Evolutionary conservation across 1,139 yeast species (phyloP), one percentile per base, ranked within the genome.

Genomic region (Debaryomyces singareniensis): DNA sequence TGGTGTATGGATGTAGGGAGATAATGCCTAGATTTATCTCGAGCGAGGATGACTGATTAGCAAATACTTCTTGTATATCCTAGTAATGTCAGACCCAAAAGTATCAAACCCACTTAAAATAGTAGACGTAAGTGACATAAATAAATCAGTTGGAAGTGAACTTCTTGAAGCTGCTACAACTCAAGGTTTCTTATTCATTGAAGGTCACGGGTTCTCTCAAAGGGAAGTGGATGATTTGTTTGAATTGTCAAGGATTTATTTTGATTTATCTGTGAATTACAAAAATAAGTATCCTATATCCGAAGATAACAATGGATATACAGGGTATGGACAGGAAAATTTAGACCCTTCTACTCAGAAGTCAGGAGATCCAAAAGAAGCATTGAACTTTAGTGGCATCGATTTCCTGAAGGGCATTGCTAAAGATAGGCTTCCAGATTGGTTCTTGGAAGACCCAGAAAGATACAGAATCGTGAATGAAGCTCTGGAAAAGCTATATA

Each of bases 181-280:
- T 1, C 80, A 79, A 38, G 93, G 94, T 0, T 82, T 83, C 44
- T 58, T 82, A 26, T 78, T 80, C 43, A 61, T 82, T 5, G 84
- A 80, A 43, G 89, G 91, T 5, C 85, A 82, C 39, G 78, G 71
- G 5, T 77, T 82, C 47, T 55, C 74, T 1, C 69, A 68, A 35
- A 51, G 55, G 4, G 87, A 79, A 38, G 80, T 81, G 5, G 71
- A 73, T 31, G 49, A 49, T 2, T 53, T 76, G 25, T 81, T 82
- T 43, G 51, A 46, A 7, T 40, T 76, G 29, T 74, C 86, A n/a
- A 58, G 64, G 35, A 50, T 62, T 14, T 81, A 75, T 47, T 82
- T 82, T 42, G 59, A 60, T 3, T 54, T 70, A 25, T 76, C 84
- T 1, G 34, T 39, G 3, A 69, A 59, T 2, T 69, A 66, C 32